Base-by-base conservation (phyloP, 208 protist species). In the Naegleria fowleri region DNA sequence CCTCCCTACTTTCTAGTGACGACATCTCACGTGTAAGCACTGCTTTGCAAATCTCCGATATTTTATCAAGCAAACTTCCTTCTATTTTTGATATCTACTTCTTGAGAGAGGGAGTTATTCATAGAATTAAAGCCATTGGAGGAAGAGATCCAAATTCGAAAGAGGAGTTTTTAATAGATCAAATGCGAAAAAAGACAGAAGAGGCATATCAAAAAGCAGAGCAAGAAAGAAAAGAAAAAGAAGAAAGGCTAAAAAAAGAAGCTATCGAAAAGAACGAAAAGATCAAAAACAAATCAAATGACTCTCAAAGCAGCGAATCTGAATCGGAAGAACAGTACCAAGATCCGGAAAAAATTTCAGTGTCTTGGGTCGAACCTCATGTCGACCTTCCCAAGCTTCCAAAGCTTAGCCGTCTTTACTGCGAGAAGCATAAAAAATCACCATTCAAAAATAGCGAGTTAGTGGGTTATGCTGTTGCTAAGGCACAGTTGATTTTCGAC, bases 21-120 rank as follows among this genome's bases (percentile, higher is more conserved):
- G 90, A 93, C 48, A 85, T 94, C 16, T 88, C 94, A 55, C 94
- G 95, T 43, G 90, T 95, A 0, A 51, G 33, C 86, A 95, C 16
- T 13, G 96, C 92, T 15, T 91, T 98, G 15, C 90, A 90, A 16
- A 91, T 97, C 25, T 93, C 93, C 11, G 88, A 92, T 0, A 93
- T 91, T 48, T 94, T 98, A 25, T 76, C 97, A 13, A 90, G 95
- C 19, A 97, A 97, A 92, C 22, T 97, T 38, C 92, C 93, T 9
- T 91, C 92, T 33, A 91, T 94, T 15, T 97, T 96, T 86, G 90
- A 90, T 22, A 88, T 91, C 38, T 94, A 95, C 83, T 96, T 98
- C 91, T 92, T 96, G 25, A 95, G 96, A 76, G 96, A 98, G 90
- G 97, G 96, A 48, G 95, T 97, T n/a, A n/a, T 91, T 9, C 6